Evolutionary conservation across 805 yeast genomes (phyloP).

Genomic region (Spathaspora hagerdaliae): DNA sequence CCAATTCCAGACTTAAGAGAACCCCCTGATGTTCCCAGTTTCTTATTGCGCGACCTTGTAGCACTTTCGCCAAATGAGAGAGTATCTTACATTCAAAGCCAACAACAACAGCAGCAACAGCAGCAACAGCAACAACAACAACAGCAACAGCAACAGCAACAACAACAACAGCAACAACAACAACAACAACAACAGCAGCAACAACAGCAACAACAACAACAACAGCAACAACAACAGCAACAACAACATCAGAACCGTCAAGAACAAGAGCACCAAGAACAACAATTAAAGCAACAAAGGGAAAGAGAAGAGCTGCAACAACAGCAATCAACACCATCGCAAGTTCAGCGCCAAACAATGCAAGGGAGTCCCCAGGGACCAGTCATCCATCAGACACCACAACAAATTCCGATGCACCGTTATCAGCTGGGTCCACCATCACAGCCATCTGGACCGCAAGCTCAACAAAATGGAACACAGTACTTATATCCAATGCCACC

Average conservation of each 20-base stretch:
- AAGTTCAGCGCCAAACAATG: constrained; percentile 4
- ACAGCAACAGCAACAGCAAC: constrained; percentile 7
- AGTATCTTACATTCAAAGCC: constrained; percentile 34
- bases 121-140: constrained; percentile 12
- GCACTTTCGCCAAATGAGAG: constrained; percentile 40
- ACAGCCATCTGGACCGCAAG: constrained; percentile 2
- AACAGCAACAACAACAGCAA: background rate
- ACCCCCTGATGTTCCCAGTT: constrained; percentile 46
- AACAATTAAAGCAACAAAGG: background rate
- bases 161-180: constrained; percentile 18
- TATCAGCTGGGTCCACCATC: constrained; percentile 4
- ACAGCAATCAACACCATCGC: constrained; percentile 13
- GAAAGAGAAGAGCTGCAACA: constrained; percentile 11
- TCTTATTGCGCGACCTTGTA: constrained; percentile 39
- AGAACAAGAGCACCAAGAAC: constrained; percentile 10
- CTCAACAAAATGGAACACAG: constrained; percentile 2
- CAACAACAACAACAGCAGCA: constrained; percentile 10
- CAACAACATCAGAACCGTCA: constrained; percentile 9
- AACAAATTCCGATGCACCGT: constrained; percentile 2
- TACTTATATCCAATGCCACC: background rate
- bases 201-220: constrained; percentile 8
- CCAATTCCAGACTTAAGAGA: constrained; percentile 43
- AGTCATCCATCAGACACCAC: constrained; percentile 6
- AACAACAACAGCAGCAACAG: constrained; percentile 17
- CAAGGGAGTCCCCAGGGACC: constrained; percentile 7